Conservation (phyloP, 148 eudicot species). For the Camellia lanceoleosa region DNA sequence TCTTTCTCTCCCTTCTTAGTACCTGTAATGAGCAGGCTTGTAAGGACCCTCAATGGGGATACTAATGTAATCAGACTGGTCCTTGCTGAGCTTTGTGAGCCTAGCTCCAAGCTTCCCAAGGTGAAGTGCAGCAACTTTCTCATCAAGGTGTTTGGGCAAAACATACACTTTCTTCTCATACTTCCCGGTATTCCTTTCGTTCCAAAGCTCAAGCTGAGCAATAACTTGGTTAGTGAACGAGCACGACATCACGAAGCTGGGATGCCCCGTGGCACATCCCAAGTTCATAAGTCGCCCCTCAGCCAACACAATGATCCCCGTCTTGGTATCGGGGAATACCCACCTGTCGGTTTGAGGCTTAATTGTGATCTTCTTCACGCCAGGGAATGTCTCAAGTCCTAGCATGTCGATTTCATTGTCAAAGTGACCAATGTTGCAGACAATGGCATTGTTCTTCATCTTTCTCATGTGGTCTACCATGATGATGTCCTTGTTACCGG, state of each 20-base stretch:
- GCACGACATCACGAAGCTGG: slow-evolving; percentile 96
- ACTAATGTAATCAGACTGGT: slow-evolving; percentile 82
- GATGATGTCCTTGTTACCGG: slow-evolving; percentile 98
- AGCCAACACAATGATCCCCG: slow-evolving; percentile 68
- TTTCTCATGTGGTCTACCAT: slow-evolving; percentile 84
- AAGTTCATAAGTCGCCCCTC: slow-evolving; percentile 97
- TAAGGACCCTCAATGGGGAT: slow-evolving; percentile 83
- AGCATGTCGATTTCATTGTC: slow-evolving; percentile 92
- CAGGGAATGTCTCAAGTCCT: slow-evolving; percentile 78
- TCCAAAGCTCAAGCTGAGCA: slow-evolving; percentile 97
- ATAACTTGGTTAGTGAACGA: slow-evolving; percentile 92
- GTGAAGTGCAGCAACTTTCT: slow-evolving; percentile 94
- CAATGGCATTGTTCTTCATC: slow-evolving; percentile 98
- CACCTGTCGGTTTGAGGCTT: slow-evolving; percentile 92
- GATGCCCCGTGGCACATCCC: slow-evolving; percentile 98
- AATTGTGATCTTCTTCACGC: slow-evolving; percentile 82
- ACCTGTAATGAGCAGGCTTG: slow-evolving; percentile 96
- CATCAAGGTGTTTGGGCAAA: slow-evolving; percentile 93
- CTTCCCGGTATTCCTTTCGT: slow-evolving; percentile 65
- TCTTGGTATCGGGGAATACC: slow-evolving; percentile 79
- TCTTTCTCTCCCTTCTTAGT: slow-evolving; percentile 31
- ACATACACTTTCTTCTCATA: slow-evolving; percentile 93
- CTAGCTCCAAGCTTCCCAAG: slow-evolving; percentile 84
- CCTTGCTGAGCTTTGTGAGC: slow-evolving; percentile 81
- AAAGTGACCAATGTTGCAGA: slow-evolving; percentile 97